A percentile compares a stretch with the other conserved stretches of the same genome.
These are phyloP conservation scores for Scheffersomyces coipomensis DNA, from an alignment of 805 yeast species.

Conservation along the genomic window DNA sequence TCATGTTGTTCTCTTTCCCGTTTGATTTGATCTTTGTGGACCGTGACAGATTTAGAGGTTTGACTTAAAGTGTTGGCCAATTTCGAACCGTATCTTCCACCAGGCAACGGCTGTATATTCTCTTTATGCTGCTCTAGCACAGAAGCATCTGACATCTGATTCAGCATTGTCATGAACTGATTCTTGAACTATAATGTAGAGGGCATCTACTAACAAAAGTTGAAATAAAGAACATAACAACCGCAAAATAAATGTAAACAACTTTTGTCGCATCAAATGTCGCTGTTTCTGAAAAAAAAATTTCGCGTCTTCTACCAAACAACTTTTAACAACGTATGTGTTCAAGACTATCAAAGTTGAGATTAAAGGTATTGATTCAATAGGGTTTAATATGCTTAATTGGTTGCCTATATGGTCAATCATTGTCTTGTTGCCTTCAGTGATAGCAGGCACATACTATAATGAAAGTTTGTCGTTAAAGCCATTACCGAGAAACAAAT, in stretches of 20 bases:
- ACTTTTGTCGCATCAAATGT: too few species aligned
- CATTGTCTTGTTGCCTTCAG: constrained; percentile 2
- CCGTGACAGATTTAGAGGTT: constrained; percentile 13
- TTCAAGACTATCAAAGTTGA: too few species aligned
- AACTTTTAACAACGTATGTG: too few species aligned
- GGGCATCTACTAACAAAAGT: too few species aligned
- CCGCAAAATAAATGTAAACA: too few species aligned
- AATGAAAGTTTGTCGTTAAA: constrained; percentile 59
- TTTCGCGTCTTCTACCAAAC: too few species aligned
- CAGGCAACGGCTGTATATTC: constrained; percentile 63
- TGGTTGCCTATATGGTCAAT: neutral
- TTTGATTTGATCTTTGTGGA: constrained; percentile 21
- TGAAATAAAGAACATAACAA: too few species aligned
- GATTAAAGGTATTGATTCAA: too few species aligned
- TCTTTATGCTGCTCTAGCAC: constrained; percentile 59
- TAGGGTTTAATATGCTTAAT: neutral
- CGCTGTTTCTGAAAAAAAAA: too few species aligned
- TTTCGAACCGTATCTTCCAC: constrained; percentile 67
- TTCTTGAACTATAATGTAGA: too few species aligned
- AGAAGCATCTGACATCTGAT: constrained; percentile 1
- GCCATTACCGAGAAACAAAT: constrained; percentile 72
- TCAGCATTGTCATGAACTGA: constrained; percentile 7
- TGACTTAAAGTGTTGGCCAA: constrained; percentile 44
- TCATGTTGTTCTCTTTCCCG: constrained; percentile 50
- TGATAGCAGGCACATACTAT: constrained; percentile 30